Percentiles rank a stretch among this genome's conserved stretches.
Evolutionary conservation across 2,329 filamentous ascomycete genomes (phyloP).

Genomic region (Alternaria atra): DNA sequence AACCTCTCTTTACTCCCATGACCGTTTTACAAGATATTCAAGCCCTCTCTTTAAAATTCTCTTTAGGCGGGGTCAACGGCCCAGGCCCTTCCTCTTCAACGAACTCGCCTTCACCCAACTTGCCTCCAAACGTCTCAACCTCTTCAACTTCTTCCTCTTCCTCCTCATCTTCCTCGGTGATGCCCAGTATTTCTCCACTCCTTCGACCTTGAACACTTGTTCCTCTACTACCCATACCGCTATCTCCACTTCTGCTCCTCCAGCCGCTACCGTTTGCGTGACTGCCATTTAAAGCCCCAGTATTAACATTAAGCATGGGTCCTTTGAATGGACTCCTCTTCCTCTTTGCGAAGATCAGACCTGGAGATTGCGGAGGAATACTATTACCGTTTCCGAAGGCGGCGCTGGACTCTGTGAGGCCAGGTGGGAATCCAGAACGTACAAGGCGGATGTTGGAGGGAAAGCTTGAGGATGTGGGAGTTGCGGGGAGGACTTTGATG

Average conservation of each 20-base stretch:
- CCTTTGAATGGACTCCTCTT: slow-evolving; percentile 87
- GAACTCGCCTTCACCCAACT: slow-evolving; percentile 50
- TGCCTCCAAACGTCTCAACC: slow-evolving; percentile 67
- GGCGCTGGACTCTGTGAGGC: slow-evolving; percentile 45
- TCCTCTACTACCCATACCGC: slow-evolving; percentile 37
- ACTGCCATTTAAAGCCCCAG: slow-evolving; percentile 18
- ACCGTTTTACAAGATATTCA: neutral
- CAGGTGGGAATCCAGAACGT: slow-evolving; percentile 58
- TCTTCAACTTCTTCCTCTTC: slow-evolving; percentile 62
- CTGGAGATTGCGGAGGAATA: slow-evolving; percentile 56
- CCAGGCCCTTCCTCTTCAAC: slow-evolving; percentile 31
- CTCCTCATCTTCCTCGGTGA: slow-evolving; percentile 53
- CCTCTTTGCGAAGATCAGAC: slow-evolving; percentile 80
- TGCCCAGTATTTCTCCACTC: slow-evolving; percentile 78
- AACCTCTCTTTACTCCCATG: neutral
- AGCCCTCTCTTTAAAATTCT: slow-evolving; percentile 4
- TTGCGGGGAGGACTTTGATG: slow-evolving; percentile 93
- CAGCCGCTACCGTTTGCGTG: neutral
- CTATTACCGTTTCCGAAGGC: slow-evolving; percentile 64
- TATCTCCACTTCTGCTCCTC: slow-evolving; percentile 17
- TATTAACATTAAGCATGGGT: slow-evolving; percentile 66
- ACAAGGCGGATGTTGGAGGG: slow-evolving; percentile 88
- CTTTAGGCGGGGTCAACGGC: slow-evolving; percentile 18
- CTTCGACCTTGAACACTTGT: slow-evolving; percentile 72
- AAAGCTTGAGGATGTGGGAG: slow-evolving; percentile 76